phyloP scores from a whole-genome alignment of 2,329 filamentous ascomycete species.

The Phoma sp. region DNA sequence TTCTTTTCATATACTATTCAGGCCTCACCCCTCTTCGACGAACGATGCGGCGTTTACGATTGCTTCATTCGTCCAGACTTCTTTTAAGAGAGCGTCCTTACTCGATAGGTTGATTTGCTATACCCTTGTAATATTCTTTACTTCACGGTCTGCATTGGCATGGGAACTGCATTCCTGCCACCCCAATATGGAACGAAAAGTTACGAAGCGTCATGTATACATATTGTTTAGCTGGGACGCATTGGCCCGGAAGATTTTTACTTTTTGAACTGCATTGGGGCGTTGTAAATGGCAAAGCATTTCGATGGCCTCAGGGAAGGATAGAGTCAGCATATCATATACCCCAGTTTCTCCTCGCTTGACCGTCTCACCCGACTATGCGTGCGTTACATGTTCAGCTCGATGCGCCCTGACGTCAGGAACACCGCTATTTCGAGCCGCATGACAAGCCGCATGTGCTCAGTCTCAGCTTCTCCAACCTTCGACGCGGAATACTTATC shows the following conservation, averaged over 20 bases:
- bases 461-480: conserved; percentile 2
- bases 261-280: background rate
- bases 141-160: conserved; percentile 3
- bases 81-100: conserved; percentile 34
- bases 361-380: background rate
- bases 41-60: conserved; percentile 43
- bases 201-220: conserved; percentile 16
- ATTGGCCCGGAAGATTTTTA: background rate
- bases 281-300: background rate
- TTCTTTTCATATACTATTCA: conserved; percentile 30
- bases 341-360: background rate
- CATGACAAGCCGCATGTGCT: conserved; percentile 5
- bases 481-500: background rate
- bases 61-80: conserved; percentile 44
- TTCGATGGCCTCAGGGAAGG: background rate
- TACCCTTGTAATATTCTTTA: conserved; percentile 28
- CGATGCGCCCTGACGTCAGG: conserved; percentile 3
- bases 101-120: conserved; percentile 36
- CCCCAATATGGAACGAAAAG: background rate
- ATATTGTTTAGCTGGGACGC: conserved; percentile 6
- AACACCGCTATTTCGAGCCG: conserved; percentile 4
- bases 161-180: background rate
- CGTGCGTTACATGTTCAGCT: conserved; percentile 3
- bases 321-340: conserved; percentile 2
- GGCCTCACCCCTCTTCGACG: conserved; percentile 44